Conservation (phyloP, 2,329 filamentous ascomycete genomes). For the Drechslerella stenobrocha region DNA sequence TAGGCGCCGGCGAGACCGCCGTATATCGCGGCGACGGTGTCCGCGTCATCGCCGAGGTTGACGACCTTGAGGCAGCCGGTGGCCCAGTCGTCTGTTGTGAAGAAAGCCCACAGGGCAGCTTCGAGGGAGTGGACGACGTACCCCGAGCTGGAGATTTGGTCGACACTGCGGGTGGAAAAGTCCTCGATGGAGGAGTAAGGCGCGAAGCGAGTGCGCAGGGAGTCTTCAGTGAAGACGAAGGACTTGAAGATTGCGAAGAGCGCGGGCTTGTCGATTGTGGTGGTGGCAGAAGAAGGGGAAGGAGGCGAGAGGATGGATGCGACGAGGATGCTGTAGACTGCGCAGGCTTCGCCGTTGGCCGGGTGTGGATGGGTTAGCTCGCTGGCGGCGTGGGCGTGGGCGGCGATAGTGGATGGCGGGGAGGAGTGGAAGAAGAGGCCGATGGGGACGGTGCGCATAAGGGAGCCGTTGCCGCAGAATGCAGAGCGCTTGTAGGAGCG, state of each 20-base stretch:
- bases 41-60: slow-evolving; percentile 57
- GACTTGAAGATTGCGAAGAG: slow-evolving; percentile 51
- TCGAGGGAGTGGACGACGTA: slow-evolving; percentile 58
- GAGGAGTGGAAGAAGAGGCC: slow-evolving; percentile 54
- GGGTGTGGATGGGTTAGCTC: slow-evolving; percentile 56
- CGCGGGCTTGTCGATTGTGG: slow-evolving; percentile 49
- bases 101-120: slow-evolving; percentile 58
- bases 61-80: slow-evolving; percentile 57
- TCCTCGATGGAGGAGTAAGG: slow-evolving; percentile 7
- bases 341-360: slow-evolving; percentile 57
- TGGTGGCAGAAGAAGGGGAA: not conserved
- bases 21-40: slow-evolving; percentile 58
- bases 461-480: slow-evolving; percentile 56
- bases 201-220: slow-evolving; percentile 50
- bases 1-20: slow-evolving; percentile 57
- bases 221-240: slow-evolving; percentile 43
- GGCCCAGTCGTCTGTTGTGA: slow-evolving; percentile 55
- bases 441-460: slow-evolving; percentile 58
- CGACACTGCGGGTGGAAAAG: slow-evolving; percentile 35
- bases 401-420: slow-evolving; percentile 1
- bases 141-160: slow-evolving; percentile 55
- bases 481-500: slow-evolving; percentile 7
- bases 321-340: slow-evolving; percentile 55
- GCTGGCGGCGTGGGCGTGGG: slow-evolving; percentile 51
- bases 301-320: slow-evolving; percentile 53